Evolutionary conservation across 2,329 filamentous ascomycete genomes (phyloP).

Genomic region (Capronia americana): DNA sequence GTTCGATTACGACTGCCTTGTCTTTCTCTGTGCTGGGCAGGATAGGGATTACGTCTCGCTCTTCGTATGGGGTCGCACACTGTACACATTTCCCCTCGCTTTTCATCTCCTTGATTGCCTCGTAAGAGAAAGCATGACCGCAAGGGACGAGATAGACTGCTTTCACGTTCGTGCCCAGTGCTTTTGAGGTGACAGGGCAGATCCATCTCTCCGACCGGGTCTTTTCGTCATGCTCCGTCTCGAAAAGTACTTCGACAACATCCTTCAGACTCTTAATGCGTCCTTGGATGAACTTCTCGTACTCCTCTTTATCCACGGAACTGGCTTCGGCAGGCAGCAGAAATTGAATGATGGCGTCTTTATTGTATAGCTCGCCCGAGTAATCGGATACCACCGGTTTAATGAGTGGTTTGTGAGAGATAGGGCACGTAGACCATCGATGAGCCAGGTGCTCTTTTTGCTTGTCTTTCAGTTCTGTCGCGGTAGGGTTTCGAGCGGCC

Average conservation of each 20-base stretch:
- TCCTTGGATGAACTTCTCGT: constrained; percentile 65
- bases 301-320: constrained; percentile 64
- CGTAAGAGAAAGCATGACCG: constrained; percentile 90
- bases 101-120: constrained; percentile 80
- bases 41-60: constrained; percentile 78
- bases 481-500: constrained; percentile 79
- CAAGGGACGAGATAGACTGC: constrained; percentile 92
- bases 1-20: constrained; percentile 67
- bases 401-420: constrained; percentile 78
- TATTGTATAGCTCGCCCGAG: constrained; percentile 87
- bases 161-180: constrained; percentile 77
- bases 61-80: constrained; percentile 77
- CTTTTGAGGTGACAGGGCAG: constrained; percentile 87
- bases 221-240: constrained; percentile 53
- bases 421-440: constrained; percentile 83
- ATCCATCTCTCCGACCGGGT: constrained; percentile 64
- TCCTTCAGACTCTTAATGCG: constrained; percentile 81
- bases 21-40: constrained; percentile 75
- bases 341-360: constrained; percentile 81
- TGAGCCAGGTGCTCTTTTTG: constrained; percentile 84
- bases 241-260: constrained; percentile 83
- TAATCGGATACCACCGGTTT: constrained; percentile 83
- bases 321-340: constrained; percentile 63
- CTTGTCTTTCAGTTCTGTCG: constrained; percentile 86
- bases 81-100: constrained; percentile 64